Conservation (phyloP, 176 grass and related monocot genomes). For the barley (Hordeum vulgare) region MorexV3_pseudomolecules_assembly NC_058520.1:7275922-7276421, state of each 20-base stretch:
- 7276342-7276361: background rate
- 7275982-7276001: background rate
- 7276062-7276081: no score
- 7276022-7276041: background rate
- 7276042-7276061: background rate
- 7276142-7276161: no score
- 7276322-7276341: background rate
- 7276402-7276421: background rate
- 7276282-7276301: no score
- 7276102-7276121: no score
- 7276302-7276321: background rate
- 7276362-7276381: background rate
- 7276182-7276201: no score
- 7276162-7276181: no score
- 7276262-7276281: conserved; percentile 42
- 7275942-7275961: background rate
- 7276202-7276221: no score
- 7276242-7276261: background rate
- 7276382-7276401: conserved; percentile 21
- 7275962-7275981: background rate
- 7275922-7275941: background rate
- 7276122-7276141: no score
- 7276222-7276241: no score
- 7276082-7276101: no score
- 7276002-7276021: background rate